These are phyloP conservation scores for Turritis glabra DNA, from an alignment of 345 rosid genomes.

Conservation along the genomic window DNA sequence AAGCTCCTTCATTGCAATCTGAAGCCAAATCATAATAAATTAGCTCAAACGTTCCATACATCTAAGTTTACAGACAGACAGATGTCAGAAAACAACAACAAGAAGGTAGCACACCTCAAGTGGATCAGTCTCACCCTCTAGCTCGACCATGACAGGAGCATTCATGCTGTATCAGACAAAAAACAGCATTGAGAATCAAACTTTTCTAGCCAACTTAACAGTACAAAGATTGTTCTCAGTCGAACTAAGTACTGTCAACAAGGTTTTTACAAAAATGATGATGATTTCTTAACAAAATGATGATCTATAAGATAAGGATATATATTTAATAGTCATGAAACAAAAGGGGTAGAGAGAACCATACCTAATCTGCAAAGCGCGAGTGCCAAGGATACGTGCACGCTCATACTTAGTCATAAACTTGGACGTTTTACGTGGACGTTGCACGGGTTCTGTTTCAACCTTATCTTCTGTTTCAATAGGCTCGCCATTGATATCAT, in stretches of 20 bases:
- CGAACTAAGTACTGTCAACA: background rate
- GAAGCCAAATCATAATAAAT: slow-evolving; percentile 19
- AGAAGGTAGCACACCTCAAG: slow-evolving; percentile 54
- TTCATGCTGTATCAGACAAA: slow-evolving; percentile 62
- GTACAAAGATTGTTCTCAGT: background rate
- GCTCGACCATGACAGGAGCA: slow-evolving; percentile 88
- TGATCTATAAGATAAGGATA: too few species aligned
- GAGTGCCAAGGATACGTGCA: slow-evolving; percentile 79
- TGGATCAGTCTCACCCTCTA: slow-evolving; percentile 88
- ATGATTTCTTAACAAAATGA: too few species aligned
- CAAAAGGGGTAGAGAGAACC: background rate
- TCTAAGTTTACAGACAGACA: background rate
- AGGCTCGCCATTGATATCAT: slow-evolving; percentile 58
- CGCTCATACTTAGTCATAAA: slow-evolving; percentile 82
- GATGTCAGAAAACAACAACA: background rate
- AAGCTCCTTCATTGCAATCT: slow-evolving; percentile 89
- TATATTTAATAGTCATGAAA: too few species aligned
- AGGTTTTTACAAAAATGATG: background rate
- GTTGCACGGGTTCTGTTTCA: slow-evolving; percentile 42
- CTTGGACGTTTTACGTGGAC: slow-evolving; percentile 65
- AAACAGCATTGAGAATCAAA: background rate
- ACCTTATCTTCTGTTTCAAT: slow-evolving; percentile 61
- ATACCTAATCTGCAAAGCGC: slow-evolving; percentile 82
- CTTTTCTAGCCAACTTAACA: background rate
- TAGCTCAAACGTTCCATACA: background rate